These are phyloP conservation scores for Ophiostoma sp. DNA, from an alignment of 2,329 filamentous ascomycete species.

Conservation along the genomic window DNA sequence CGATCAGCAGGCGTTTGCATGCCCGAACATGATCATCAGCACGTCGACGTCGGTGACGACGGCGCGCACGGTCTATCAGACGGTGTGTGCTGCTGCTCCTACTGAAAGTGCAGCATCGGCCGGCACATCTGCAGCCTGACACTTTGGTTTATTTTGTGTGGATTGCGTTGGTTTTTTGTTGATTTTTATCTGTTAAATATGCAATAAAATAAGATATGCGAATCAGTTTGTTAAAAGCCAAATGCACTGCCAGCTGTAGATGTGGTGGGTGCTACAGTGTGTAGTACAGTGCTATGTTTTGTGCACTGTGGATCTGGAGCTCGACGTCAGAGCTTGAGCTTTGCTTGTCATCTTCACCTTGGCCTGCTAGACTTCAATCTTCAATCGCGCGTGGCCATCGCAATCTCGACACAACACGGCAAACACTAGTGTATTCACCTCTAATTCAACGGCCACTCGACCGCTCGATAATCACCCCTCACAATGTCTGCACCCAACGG, in stretches of 20 bases:
- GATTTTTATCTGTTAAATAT: neutral
- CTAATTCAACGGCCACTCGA: neutral
- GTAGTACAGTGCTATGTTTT: neutral
- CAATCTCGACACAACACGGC: neutral
- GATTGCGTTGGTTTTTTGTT: neutral
- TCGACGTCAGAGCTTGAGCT: neutral
- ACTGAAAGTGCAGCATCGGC: neutral
- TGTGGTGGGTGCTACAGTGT: neutral
- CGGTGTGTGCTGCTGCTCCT: neutral
- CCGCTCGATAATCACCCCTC: neutral
- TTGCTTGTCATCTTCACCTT: neutral
- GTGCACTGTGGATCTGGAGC: neutral
- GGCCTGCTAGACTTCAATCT: neutral
- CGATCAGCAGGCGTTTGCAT: neutral
- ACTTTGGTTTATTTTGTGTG: neutral
- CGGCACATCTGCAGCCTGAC: neutral
- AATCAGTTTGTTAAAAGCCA: too few relatives aligned
- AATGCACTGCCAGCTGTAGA: too few relatives aligned
- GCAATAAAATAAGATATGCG: too few relatives aligned
- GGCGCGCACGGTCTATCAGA: neutral
- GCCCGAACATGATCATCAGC: neutral
- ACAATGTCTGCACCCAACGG: slow-evolving; percentile 40
- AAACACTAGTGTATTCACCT: neutral
- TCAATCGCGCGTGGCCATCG: neutral
- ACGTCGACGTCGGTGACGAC: neutral